These are phyloP conservation scores for Diutina ranongensis DNA, from an alignment of 1,139 yeast genomes.

Conservation along the genomic window DNA sequence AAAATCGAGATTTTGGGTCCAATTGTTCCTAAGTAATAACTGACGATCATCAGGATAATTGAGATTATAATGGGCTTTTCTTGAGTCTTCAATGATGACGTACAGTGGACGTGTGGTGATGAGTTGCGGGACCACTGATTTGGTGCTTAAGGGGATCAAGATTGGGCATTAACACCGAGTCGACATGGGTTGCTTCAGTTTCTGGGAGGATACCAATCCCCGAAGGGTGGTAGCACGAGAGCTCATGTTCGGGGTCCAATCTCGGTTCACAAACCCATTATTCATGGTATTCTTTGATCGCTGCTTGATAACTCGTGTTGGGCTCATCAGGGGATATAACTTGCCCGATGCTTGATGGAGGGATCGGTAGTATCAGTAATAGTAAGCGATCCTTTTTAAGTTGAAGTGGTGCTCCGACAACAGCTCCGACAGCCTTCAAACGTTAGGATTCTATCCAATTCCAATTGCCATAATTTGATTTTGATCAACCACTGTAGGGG, in stretches of 20 bases:
- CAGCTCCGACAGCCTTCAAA: conserved; percentile 80
- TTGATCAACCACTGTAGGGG: conserved; percentile 95
- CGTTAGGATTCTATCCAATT: conserved; percentile 81
- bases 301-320: too few species aligned
- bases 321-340: too few species aligned
- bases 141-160: too few species aligned
- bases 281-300: conserved; percentile 73
- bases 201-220: conserved; percentile 95
- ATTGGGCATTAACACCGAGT: conserved; percentile 58
- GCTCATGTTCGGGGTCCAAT: conserved; percentile 61
- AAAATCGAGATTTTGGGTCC: conserved; percentile 47
- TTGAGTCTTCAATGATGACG: conserved; percentile 20
- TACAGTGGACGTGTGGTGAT: conserved; percentile 23
- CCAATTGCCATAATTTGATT: conserved; percentile 93
- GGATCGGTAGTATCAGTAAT: too few species aligned
- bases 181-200: conserved; percentile 86
- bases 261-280: conserved; percentile 79
- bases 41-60: conserved; percentile 46
- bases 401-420: too few species aligned
- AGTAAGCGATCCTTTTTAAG: too few species aligned
- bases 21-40: conserved; percentile 26
- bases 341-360: too few species aligned
- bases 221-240: conserved; percentile 84
- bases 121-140: conserved; percentile 1
- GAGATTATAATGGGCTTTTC: conserved; percentile 40